These are phyloP conservation scores for Glomus cerebriforme DNA, from an alignment of 192 early-diverging fungal species.

Conservation along the genomic window DNA sequence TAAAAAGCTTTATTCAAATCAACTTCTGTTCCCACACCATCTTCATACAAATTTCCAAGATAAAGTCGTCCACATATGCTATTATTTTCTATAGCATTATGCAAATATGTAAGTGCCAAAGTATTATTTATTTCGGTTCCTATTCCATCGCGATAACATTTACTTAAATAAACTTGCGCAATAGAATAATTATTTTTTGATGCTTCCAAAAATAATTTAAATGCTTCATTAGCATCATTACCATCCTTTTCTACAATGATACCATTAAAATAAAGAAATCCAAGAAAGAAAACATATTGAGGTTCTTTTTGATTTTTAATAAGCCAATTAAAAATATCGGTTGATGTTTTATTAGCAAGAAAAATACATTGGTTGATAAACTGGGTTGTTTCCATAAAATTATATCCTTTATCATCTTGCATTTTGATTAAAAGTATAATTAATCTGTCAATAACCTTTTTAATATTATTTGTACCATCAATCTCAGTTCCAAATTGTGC, in stretches of 20 bases:
- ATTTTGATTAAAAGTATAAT: too few species aligned
- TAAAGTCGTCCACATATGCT: conserved; percentile 39
- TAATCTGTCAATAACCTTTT: too few species aligned
- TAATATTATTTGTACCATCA: too few species aligned
- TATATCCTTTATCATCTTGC: too few species aligned
- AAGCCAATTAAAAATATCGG: too few species aligned
- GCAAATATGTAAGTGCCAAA: neutral
- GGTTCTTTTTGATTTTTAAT: too few species aligned
- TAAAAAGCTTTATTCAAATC: conserved; percentile 56
- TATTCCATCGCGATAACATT: neutral
- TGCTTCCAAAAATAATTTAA: neutral
- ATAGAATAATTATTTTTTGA: neutral
- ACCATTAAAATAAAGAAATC: neutral
- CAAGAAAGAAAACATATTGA: neutral
- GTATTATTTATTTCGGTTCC: neutral
- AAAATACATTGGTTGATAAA: too few species aligned
- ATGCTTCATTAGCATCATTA: neutral
- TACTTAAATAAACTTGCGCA: neutral
- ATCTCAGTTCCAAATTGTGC: too few species aligned
- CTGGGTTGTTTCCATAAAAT: too few species aligned
- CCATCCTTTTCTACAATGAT: neutral
- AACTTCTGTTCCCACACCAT: conserved; percentile 49
- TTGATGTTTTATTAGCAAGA: too few species aligned
- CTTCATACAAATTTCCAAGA: conserved; percentile 55
- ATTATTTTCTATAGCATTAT: neutral